These are phyloP conservation scores for Lentithecium fluviatile DNA, from an alignment of 495 filamentous ascomycete genomes.

Conservation along the genomic window DNA sequence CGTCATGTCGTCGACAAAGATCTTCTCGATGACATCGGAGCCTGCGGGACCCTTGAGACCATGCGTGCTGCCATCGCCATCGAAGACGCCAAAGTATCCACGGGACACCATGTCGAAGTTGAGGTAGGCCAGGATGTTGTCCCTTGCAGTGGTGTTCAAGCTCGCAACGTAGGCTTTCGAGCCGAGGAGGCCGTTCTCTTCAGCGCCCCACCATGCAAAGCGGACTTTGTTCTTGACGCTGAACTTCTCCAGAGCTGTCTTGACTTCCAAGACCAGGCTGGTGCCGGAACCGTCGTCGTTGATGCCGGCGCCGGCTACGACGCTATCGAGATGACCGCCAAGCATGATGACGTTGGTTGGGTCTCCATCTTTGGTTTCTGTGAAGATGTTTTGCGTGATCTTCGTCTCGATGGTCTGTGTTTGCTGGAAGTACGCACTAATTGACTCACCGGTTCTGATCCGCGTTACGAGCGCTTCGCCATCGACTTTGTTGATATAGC, in stretches of 20 bases:
- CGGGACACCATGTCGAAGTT: constrained; percentile 78
- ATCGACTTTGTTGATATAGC: constrained; percentile 52
- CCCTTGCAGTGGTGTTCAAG: constrained; percentile 50
- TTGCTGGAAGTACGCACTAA: constrained; percentile 39
- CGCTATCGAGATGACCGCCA: constrained; percentile 69
- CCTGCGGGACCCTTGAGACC: constrained; percentile 57
- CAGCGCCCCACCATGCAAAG: constrained; percentile 68
- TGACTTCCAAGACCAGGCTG: constrained; percentile 62
- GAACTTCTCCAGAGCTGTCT: constrained; percentile 58
- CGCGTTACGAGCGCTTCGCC: constrained; percentile 52
- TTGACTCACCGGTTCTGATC: constrained; percentile 48
- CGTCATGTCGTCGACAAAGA: constrained; percentile 59
- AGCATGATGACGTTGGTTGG: constrained; percentile 61
- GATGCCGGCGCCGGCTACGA: constrained; percentile 61
- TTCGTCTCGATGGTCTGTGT: constrained; percentile 43
- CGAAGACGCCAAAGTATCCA: constrained; percentile 64
- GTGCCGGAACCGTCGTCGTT: constrained; percentile 68
- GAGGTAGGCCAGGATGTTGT: constrained; percentile 63
- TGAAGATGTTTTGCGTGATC: constrained; percentile 60
- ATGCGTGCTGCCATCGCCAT: constrained; percentile 67
- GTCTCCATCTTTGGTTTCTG: constrained; percentile 64
- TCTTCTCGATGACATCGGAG: constrained; percentile 58
- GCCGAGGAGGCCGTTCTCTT: constrained; percentile 65
- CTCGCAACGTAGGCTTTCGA: constrained; percentile 57
- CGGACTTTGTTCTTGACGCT: constrained; percentile 63